Base-by-base conservation (phyloP, 768 basidiomycete genomes). In the Termitomyces heimii region DNA sequence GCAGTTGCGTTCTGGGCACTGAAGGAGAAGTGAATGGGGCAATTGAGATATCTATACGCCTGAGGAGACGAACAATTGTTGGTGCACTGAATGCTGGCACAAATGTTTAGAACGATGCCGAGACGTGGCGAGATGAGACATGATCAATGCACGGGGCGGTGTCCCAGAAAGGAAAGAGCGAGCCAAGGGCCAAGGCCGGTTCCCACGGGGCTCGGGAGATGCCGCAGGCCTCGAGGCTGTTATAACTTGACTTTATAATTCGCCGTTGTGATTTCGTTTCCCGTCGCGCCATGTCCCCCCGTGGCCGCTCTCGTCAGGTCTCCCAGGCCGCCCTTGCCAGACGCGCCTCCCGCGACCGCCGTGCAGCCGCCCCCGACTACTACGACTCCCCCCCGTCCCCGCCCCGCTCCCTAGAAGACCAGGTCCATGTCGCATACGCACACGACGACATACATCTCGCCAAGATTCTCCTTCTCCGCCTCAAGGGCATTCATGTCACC, bases 391-490 rank as follows among this genome's bases (percentile, higher is more conserved):
- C 75, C 0, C 77, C 73, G 0, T 71, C 68, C 12, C 72, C 73
- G 24, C 73, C 66, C 62, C 77, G 48, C 68, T 79, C 82, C 0
- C 77, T 87, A 59, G 77, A 81, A 50, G 86, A 86, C 74, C 82
- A 82, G 67, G 76, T 87, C 37, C 84, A 86, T 64, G 73, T 79
- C 63, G 86, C 86, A 7, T 87, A 87, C 63, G 83, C 85, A 0
- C 73, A 77, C 60, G 85, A 88, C 67, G 74, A 88, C 72, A 81
- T 88, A 56, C 84, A 81, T 57, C 78, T 82, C 59, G 85, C 86
- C 45, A 84, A 83, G 71, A 73, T 82, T 29, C 77, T 88, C 12
- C 75, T 85, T n/a, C 71, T 88, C 50, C 77, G 78, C 22, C 78
- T 86, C 62, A 80, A 80, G 63, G 85, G 85, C 60, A 78, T 86